Percentiles rank a stretch among this genome's conserved stretches.
phyloP scores from a whole-genome alignment of 1,284 basidiomycete genomes.

The Irpex rosettiformis region DNA sequence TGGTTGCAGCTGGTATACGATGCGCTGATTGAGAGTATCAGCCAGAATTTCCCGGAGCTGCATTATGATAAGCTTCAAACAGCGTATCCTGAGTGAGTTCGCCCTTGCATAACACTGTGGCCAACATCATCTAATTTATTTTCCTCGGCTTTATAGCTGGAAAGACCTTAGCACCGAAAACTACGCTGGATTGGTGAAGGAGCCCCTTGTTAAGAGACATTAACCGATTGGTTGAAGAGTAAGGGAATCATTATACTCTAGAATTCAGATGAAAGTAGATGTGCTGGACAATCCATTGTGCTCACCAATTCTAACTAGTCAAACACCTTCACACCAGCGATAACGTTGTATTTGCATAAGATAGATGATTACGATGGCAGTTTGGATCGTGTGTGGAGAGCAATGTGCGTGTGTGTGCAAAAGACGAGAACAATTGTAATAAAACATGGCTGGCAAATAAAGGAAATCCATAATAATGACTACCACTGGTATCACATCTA shows the following conservation, averaged over 20 bases:
- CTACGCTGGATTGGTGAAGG: neutral
- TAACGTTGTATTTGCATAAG: too few relatives aligned
- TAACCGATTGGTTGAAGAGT: neutral
- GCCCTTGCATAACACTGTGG: too few relatives aligned
- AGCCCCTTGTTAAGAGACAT: neutral
- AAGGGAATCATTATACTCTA: neutral
- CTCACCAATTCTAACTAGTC: neutral
- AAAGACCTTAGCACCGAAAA: neutral
- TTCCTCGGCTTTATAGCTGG: neutral
- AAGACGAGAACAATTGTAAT: too few relatives aligned
- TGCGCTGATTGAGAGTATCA: conserved; percentile 55
- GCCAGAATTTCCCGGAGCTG: conserved; percentile 62
- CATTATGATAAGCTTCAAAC: conserved; percentile 50
- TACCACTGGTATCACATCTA: neutral
- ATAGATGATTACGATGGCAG: too few relatives aligned
- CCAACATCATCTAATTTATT: too few relatives aligned
- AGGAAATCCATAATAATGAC: neutral
- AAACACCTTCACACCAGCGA: too few relatives aligned
- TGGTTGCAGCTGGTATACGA: conserved; percentile 66
- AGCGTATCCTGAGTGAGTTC: conserved; percentile 3
- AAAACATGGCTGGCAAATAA: too few relatives aligned
- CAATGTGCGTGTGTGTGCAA: too few relatives aligned
- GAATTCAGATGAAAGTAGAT: too few relatives aligned
- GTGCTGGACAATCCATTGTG: too few relatives aligned
- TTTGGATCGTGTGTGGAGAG: too few relatives aligned